A percentile compares a stretch with the other conserved stretches of the same genome.
Evolutionary conservation across 495 filamentous ascomycete species (phyloP).

Genomic region (Podospora pseudocomata): DNA sequence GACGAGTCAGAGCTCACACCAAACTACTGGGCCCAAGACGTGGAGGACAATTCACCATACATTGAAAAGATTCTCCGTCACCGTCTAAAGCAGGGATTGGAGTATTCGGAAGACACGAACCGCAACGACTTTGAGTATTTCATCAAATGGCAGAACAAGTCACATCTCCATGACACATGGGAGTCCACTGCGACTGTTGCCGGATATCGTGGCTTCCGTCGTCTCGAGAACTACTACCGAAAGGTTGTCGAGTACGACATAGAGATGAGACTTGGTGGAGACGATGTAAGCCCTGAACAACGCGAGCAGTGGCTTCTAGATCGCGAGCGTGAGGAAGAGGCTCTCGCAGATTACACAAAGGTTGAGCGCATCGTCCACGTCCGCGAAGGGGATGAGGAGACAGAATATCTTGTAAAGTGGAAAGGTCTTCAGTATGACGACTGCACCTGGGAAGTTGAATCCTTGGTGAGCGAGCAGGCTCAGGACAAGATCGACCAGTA

Average conservation of each 20-base stretch:
- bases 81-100: slow-evolving; percentile 65
- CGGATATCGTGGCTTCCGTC: slow-evolving; percentile 65
- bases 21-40: slow-evolving; percentile 59
- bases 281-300: slow-evolving; percentile 73
- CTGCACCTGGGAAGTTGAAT: slow-evolving; percentile 88
- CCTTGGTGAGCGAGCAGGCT: slow-evolving; percentile 68
- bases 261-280: slow-evolving; percentile 62
- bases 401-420: slow-evolving; percentile 92
- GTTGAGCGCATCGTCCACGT: slow-evolving; percentile 88
- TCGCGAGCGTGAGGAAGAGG: slow-evolving; percentile 78
- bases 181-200: slow-evolving; percentile 67
- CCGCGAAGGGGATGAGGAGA: slow-evolving; percentile 68
- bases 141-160: slow-evolving; percentile 96
- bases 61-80: slow-evolving; percentile 91
- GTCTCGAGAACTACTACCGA: slow-evolving; percentile 88
- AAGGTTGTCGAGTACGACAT: slow-evolving; percentile 75
- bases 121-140: slow-evolving; percentile 88
- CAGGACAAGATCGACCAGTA: slow-evolving; percentile 88
- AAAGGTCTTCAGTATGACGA: slow-evolving; percentile 82
- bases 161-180: slow-evolving; percentile 94
- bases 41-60: slow-evolving; percentile 68
- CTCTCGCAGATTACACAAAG: slow-evolving; percentile 77
- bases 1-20: slow-evolving; percentile 56
- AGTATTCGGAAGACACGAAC: slow-evolving; percentile 52
- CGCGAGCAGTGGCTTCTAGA: slow-evolving; percentile 88